Evolutionary conservation across 306 rosid genomes (phyloP).

Genomic region (Dryas drummondii): DNA sequence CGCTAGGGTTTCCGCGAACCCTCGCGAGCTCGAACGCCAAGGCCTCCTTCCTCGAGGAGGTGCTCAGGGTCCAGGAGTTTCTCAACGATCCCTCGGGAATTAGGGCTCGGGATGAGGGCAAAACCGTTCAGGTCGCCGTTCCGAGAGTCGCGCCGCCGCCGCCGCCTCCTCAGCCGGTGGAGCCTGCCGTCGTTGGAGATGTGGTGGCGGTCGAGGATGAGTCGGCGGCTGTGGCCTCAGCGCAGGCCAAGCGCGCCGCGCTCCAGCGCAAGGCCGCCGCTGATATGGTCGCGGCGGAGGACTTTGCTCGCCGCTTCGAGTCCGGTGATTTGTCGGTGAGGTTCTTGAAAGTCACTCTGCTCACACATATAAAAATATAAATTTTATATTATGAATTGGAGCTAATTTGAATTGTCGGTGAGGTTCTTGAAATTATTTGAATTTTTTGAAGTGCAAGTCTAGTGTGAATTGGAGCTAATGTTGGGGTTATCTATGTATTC

Average conservation of each 20-base stretch:
- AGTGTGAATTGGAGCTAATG: conserved; percentile 3
- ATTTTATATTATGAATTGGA: background rate
- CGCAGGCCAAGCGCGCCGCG: conserved; percentile 76
- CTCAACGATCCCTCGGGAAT: conserved; percentile 47
- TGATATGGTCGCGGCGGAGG: conserved; percentile 96
- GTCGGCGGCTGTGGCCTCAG: conserved; percentile 58
- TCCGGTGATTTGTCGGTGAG: conserved; percentile 67
- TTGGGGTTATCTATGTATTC: background rate
- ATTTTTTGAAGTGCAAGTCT: background rate
- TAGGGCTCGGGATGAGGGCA: conserved; percentile 41
- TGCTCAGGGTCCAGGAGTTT: conserved; percentile 49
- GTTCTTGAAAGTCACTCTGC: background rate
- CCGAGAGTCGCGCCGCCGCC: conserved; percentile 81
- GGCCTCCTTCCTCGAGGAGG: conserved; percentile 47
- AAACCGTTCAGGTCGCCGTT: conserved; percentile 58
- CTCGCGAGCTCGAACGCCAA: conserved; percentile 39
- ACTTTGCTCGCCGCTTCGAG: conserved; percentile 80
- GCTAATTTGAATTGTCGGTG: conserved; percentile 42
- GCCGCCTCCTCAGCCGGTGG: conserved; percentile 29
- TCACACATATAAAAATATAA: background rate
- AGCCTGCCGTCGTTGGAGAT: conserved; percentile 8
- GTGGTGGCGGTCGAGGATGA: conserved; percentile 39
- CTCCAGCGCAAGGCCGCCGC: conserved; percentile 90
- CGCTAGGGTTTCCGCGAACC: conserved; percentile 63
- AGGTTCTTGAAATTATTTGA: conserved; percentile 14